A percentile compares a stretch with the other conserved stretches of the same genome.
phyloP scores from a whole-genome alignment of 495 filamentous ascomycete species.

The Penicillium robsamsonii region DNA sequence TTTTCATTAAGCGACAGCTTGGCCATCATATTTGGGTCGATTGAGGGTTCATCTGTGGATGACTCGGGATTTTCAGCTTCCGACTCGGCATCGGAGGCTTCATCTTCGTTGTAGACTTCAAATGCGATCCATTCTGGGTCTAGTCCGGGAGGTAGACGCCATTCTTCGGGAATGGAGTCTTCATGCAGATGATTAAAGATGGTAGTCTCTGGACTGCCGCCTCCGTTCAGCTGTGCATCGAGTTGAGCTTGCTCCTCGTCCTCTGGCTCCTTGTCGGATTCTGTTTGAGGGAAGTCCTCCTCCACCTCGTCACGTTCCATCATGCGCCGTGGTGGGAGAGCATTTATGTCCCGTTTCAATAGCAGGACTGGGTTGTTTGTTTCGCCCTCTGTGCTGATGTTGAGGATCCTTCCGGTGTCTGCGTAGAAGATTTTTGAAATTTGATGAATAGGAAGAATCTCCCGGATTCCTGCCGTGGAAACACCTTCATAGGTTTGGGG shows the following conservation, averaged over 20 bases:
- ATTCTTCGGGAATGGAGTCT: conserved; percentile 45
- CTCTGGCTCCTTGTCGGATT: conserved; percentile 32
- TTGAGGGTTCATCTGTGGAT: conserved; percentile 23
- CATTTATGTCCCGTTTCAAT: conserved; percentile 78
- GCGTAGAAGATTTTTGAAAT: conserved; percentile 97
- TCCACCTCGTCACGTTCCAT: conserved; percentile 49
- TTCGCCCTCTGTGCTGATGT: conserved; percentile 76
- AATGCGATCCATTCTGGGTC: conserved; percentile 96
- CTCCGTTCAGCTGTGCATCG: conserved; percentile 63
- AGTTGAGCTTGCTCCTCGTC: conserved; percentile 60
- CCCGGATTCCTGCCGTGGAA: conserved; percentile 70
- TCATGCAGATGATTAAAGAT: conserved; percentile 31
- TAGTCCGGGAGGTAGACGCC: conserved; percentile 72
- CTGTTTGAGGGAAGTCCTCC: conserved; percentile 22
- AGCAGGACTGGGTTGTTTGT: conserved; percentile 84
- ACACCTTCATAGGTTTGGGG: conserved; percentile 71
- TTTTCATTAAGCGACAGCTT: conserved; percentile 39
- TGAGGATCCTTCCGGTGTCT: conserved; percentile 90
- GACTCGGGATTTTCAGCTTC: conserved; percentile 42
- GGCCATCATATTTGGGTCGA: conserved; percentile 42
- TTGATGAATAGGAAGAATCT: conserved; percentile 83
- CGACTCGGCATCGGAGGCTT: conserved; percentile 58
- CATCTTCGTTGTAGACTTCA: conserved; percentile 73
- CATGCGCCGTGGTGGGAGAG: conserved; percentile 67
- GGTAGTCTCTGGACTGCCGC: conserved; percentile 28